Base-by-base conservation (phyloP, 2,329 filamentous ascomycete genomes). In the Arthrobotrys iridis region DNA sequence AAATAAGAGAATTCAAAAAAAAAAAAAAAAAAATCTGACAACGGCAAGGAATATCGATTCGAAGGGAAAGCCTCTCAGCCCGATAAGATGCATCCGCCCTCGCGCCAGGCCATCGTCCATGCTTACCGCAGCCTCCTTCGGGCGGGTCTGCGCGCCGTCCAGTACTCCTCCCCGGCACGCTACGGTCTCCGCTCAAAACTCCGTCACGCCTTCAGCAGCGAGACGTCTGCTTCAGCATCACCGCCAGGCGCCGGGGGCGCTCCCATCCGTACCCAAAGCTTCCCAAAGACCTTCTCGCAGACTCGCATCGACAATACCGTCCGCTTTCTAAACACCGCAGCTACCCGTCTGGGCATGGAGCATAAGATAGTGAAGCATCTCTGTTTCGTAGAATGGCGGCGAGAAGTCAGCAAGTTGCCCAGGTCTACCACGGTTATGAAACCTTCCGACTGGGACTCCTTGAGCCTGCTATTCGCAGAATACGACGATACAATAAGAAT, bases 81-180 rank as follows among this genome's bases (percentile, higher is more conserved):
- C 48, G 30, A 37, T 13, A 37, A 0, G 6, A 22, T 24, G n/a
- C 45, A 57, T 6, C 55, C 50, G 45, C 70, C 74, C 22, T 52
- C 82, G 20, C 80, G 81, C 6, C 76, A 80, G 11, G 83, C 88
- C 28, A 80, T 92, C 59, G 80, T 89, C 40, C 85, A 86, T 78
- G 88, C 90, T 50, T 95, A 94, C 82, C 87, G 92, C 75, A 84
- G 87, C 70, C 84, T 95, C 33, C 90, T 91, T 80, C 88, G 89
- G 60, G 85, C 85, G 4, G 83, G 87, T 15, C 85, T 93, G n/a
- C 87, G 85, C 28, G 92, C 91, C 2, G 87, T 94, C 20, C 88
- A 90, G 77, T 91, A 88, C 83, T 87, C 91, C 11, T 86, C 87
- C 76, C 91, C 91, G 13, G 87, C 88, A 28, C 88, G 91, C 63